Conservation (phyloP, 176 grass and related monocot genomes). For the Musa beccarii region DNA sequence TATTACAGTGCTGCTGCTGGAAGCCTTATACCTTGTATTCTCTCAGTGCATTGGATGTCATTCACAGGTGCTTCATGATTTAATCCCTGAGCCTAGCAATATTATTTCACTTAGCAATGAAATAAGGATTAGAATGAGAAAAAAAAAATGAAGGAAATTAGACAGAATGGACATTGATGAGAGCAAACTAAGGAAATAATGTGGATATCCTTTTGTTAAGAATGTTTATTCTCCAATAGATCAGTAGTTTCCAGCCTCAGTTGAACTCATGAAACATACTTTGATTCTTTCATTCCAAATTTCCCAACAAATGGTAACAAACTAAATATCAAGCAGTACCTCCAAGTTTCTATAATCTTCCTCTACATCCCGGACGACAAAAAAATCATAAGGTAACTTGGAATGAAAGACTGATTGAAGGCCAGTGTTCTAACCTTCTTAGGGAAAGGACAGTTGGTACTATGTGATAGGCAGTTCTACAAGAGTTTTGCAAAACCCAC, state of each 20-base stretch:
- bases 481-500: too few relatives aligned
- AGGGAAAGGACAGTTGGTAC: too few relatives aligned
- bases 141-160: neutral
- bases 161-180: neutral
- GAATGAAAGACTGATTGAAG: too few relatives aligned
- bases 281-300: too few relatives aligned
- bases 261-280: too few relatives aligned
- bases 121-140: neutral
- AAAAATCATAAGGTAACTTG: too few relatives aligned
- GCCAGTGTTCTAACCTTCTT: too few relatives aligned
- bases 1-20: slow-evolving; percentile 56
- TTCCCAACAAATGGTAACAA: too few relatives aligned
- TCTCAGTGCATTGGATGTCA: slow-evolving; percentile 35
- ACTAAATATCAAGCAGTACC: too few relatives aligned
- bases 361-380: too few relatives aligned
- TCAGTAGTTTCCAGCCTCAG: neutral
- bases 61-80: slow-evolving; percentile 48
- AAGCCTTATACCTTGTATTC: slow-evolving; percentile 74
- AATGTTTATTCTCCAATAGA: neutral
- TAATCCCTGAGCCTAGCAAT: neutral
- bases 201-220: neutral
- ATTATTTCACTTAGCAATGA: slow-evolving; percentile 3
- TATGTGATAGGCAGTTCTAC: too few relatives aligned
- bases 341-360: too few relatives aligned
- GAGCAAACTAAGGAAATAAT: neutral